A percentile compares a stretch with the other conserved stretches of the same genome.
These are phyloP conservation scores for Populus trichocarpa DNA, from an alignment of 441 rosid genomes.

Conservation along the genomic window DNA sequence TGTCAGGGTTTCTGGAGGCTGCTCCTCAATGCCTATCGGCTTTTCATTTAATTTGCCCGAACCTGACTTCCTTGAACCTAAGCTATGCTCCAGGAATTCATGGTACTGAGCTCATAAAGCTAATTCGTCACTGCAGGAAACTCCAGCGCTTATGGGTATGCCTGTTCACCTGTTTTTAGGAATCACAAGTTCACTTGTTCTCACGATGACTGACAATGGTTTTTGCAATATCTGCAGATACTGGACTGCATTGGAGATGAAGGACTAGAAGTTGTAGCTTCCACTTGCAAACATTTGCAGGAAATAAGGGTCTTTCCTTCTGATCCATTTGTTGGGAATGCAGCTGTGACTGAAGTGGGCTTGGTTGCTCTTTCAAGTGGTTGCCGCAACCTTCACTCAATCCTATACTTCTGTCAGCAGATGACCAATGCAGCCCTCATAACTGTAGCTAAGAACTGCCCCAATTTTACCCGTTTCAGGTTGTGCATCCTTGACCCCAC, in stretches of 20 bases:
- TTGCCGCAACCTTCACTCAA: conserved; percentile 78
- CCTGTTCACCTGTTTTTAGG: not conserved
- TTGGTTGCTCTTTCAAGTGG: conserved; percentile 81
- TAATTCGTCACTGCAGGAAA: conserved; percentile 58
- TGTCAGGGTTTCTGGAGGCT: conserved; percentile 87
- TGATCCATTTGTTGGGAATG: conserved; percentile 54
- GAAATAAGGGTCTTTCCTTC: conserved; percentile 90
- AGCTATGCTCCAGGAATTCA: conserved; percentile 80
- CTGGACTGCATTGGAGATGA: conserved; percentile 85
- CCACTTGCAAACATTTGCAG: conserved; percentile 75
- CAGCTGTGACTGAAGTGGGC: conserved; percentile 83
- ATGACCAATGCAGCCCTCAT: conserved; percentile 94
- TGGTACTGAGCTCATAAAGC: conserved; percentile 56
- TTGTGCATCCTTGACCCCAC: conserved; percentile 76
- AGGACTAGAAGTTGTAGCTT: conserved; percentile 79
- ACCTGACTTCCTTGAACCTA: conserved; percentile 67
- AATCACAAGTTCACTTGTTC: not conserved
- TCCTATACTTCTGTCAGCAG: conserved; percentile 90
- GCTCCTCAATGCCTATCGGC: conserved; percentile 60
- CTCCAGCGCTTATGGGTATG: conserved; percentile 88
- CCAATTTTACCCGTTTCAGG: conserved; percentile 73
- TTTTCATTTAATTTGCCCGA: conserved; percentile 53
- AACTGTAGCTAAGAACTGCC: conserved; percentile 77
- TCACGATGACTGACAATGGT: not conserved
- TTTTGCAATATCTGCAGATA: conserved; percentile 50